Percentiles rank a stretch among this genome's conserved stretches.
Evolutionary conservation across 2,329 filamentous ascomycete genomes (phyloP).

Genomic region (Ascocoryne sarcoides): DNA sequence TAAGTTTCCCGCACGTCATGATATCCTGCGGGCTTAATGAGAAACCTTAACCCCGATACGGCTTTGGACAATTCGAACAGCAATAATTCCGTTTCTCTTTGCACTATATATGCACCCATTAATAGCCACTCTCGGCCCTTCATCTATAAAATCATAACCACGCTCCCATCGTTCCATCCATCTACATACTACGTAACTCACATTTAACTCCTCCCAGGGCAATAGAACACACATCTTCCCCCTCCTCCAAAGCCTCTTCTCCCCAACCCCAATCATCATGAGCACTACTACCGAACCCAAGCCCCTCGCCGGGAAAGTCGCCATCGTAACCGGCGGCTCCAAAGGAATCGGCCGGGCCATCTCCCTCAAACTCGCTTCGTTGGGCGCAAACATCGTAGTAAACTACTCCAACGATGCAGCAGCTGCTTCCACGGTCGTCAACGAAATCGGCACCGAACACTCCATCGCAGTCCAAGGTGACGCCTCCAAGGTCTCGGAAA

Average conservation of each 20-base stretch:
- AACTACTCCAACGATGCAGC: constrained; percentile 44
- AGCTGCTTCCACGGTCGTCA: constrained; percentile 41
- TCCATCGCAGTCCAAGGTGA: constrained; percentile 49
- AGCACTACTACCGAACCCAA: constrained; percentile 4
- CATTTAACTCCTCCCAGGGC: too few relatives aligned
- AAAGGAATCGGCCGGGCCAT: constrained; percentile 54
- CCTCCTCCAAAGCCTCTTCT: neutral
- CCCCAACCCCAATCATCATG: neutral
- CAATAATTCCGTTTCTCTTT: too few relatives aligned
- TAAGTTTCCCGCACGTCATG: too few relatives aligned
- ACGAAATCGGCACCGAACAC: constrained; percentile 37
- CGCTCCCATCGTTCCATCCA: too few relatives aligned
- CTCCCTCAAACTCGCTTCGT: constrained; percentile 45
- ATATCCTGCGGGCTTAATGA: too few relatives aligned
- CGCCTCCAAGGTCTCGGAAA: constrained; percentile 36
- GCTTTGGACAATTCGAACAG: too few relatives aligned
- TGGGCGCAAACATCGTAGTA: constrained; percentile 48
- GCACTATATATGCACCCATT: too few relatives aligned
- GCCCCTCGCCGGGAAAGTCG: constrained; percentile 23
- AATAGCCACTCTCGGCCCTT: too few relatives aligned
- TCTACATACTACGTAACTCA: too few relatives aligned
- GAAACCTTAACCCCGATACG: too few relatives aligned
- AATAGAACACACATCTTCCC: too few relatives aligned
- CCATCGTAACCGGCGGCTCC: constrained; percentile 33
- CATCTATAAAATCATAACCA: too few relatives aligned